Base-by-base conservation (phyloP, 2,329 filamentous ascomycete genomes). In the Hypoxylon sp. region DNA sequence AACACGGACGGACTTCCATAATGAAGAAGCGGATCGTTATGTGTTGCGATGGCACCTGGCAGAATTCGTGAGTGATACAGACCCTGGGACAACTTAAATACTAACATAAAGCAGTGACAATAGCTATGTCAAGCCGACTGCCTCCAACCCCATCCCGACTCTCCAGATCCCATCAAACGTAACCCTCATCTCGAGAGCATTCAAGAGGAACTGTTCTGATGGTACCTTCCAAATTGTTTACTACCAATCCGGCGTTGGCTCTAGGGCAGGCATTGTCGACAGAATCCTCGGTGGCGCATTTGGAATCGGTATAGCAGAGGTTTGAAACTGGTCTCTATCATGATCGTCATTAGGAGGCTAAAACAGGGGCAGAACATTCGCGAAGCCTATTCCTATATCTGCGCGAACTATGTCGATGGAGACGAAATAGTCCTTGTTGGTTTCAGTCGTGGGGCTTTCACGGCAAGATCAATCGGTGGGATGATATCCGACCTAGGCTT, bases 371-470 rank as follows among this genome's bases (percentile, higher is more conserved):
- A 76, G 74, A 72, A 91, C 62, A 84, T 91, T 58, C 84, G 87
- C 11, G 88, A 90, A 75, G 86, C 87, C 1, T 91, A 91, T 73
- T 82, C 85, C 3, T 91, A 89, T 73, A 79, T 90, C 1, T 89
- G 87, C 60, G 84, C 86, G 72, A 91, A 90, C 77, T 90, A 89
- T 72, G 82, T 82, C 59, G 82, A 84, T 58, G 86, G 86, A 2
- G 87, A 89, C 67, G 84, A 88, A 68, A 87, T 89, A 52, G 78
- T 87, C 51, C 80, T 88, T 29, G 76, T 88, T 29, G 87, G 87
- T 2, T 89, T 87, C 79, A 88, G 86, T 1, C 82, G 87, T 13
- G 87, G 87, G 3, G 87, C 87, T 3, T 89, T 88, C 71, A 89
- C 86, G 0, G 86, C 83, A 2, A 82, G 86, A n/a, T 87, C 85